These are phyloP conservation scores for Stipa capillata DNA, from an alignment of 176 grass and related monocot species.

Conservation along the genomic window DNA sequence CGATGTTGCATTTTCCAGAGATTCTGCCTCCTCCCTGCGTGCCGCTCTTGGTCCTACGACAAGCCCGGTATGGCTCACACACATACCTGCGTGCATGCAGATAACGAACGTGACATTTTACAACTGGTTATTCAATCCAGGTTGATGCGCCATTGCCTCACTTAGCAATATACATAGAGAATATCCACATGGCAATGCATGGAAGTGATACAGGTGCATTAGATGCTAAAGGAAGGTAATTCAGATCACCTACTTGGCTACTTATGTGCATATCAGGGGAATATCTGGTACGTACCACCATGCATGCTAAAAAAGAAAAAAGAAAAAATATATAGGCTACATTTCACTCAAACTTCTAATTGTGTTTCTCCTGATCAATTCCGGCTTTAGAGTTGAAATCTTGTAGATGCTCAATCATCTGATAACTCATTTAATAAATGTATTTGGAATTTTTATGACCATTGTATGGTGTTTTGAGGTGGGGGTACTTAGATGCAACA, in stretches of 20 bases:
- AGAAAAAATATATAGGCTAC: neutral
- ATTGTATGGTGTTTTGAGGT: neutral
- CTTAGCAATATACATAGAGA: conserved; percentile 36
- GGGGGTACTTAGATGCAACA: too few species aligned
- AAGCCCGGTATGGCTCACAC: conserved; percentile 20
- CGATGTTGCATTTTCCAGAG: conserved; percentile 14
- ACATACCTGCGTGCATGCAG: neutral
- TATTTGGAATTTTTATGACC: neutral
- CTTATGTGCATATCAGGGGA: neutral
- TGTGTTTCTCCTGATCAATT: neutral
- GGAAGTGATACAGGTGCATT: conserved; percentile 58
- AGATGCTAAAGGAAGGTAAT: conserved; percentile 56
- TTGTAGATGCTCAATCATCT: neutral
- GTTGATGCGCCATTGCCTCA: conserved; percentile 14
- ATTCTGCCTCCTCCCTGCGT: conserved; percentile 10
- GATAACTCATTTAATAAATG: neutral
- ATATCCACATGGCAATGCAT: conserved; percentile 60
- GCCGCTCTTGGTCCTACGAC: conserved; percentile 25
- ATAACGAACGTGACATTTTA: neutral
- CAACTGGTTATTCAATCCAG: neutral
- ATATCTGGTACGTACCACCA: neutral
- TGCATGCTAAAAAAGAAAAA: neutral
- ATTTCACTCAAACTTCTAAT: neutral
- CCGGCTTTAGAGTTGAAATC: neutral
- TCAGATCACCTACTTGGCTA: neutral